A percentile compares a stretch with the other conserved stretches of the same genome.
These are phyloP conservation scores for Gypsophila paniculata DNA, from an alignment of 179 eudicot species.

Conservation along the genomic window DNA sequence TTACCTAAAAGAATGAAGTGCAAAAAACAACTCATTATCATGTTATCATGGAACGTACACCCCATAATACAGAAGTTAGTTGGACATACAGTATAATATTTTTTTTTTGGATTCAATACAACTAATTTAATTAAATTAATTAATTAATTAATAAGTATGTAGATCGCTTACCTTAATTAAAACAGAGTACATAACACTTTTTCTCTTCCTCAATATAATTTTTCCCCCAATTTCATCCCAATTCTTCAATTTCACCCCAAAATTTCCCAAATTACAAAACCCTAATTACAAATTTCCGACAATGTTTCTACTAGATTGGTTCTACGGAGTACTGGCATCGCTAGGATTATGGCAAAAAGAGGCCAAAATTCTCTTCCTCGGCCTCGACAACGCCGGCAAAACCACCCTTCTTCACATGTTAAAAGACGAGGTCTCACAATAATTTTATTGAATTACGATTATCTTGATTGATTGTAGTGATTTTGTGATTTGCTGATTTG, in stretches of 20 bases:
- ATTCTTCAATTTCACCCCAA: constrained; percentile 10
- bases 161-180: not conserved
- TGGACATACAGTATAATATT: too few species aligned
- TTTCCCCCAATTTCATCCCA: not conserved
- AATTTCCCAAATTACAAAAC: not conserved
- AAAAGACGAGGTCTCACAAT: constrained; percentile 16
- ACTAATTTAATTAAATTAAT: not conserved
- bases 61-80: too few species aligned
- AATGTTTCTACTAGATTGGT: constrained; percentile 22
- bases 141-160: not conserved
- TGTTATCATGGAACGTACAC: too few species aligned
- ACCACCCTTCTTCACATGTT: constrained; percentile 20
- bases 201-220: not conserved
- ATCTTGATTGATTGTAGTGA: not conserved
- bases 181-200: not conserved
- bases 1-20: too few species aligned
- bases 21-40: too few species aligned
- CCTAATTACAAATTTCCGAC: constrained; percentile 8
- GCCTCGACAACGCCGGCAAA: constrained; percentile 22
- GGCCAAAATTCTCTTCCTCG: constrained; percentile 18
- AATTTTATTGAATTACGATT: too few species aligned
- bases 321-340: constrained; percentile 19
- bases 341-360: constrained; percentile 21
- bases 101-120: too few species aligned
- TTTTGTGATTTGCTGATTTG: not conserved